Evolutionary conservation across 2,329 filamentous ascomycete genomes (phyloP).

Genomic region (Incumbomyces lentus): DNA sequence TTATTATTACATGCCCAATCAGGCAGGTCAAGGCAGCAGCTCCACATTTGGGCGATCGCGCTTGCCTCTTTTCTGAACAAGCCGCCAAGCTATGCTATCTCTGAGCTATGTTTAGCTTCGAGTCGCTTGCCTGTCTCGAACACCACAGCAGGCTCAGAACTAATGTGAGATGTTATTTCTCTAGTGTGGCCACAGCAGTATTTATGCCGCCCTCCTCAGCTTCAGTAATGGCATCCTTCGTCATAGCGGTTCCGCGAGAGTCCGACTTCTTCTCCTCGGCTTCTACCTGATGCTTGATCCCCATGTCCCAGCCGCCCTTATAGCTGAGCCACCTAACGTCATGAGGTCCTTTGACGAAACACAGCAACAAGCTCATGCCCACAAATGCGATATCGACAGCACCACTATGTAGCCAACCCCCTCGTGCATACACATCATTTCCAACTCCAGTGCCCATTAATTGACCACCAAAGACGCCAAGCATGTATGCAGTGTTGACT

Average conservation of each 20-base stretch:
- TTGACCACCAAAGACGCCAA: slow-evolving; percentile 63
- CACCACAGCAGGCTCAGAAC: too few relatives aligned
- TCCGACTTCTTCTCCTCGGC: not conserved
- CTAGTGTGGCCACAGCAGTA: not conserved
- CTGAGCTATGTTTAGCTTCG: too few relatives aligned
- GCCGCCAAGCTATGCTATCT: too few relatives aligned
- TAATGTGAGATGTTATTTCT: too few relatives aligned
- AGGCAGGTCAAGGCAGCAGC: too few relatives aligned
- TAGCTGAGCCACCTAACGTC: slow-evolving; percentile 52
- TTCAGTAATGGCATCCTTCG: not conserved
- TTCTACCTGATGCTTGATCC: slow-evolving; percentile 12
- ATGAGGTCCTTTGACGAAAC: slow-evolving; percentile 43
- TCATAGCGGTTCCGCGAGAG: not conserved
- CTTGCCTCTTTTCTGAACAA: too few relatives aligned
- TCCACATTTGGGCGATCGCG: too few relatives aligned
- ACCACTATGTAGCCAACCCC: slow-evolving; percentile 48
- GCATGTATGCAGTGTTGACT: slow-evolving; percentile 75
- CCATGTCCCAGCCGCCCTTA: slow-evolving; percentile 46
- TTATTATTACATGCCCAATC: too few relatives aligned
- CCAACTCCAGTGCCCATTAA: slow-evolving; percentile 56
- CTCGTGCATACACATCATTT: slow-evolving; percentile 44
- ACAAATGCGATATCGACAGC: slow-evolving; percentile 48
- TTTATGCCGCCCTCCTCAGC: not conserved
- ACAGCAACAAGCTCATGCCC: slow-evolving; percentile 38
- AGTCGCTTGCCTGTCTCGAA: too few relatives aligned